A percentile compares a stretch with the other conserved stretches of the same genome.
Evolutionary conservation across 1,284 basidiomycete genomes (phyloP).

Genomic region (Marasmius tenuissimus): DNA sequence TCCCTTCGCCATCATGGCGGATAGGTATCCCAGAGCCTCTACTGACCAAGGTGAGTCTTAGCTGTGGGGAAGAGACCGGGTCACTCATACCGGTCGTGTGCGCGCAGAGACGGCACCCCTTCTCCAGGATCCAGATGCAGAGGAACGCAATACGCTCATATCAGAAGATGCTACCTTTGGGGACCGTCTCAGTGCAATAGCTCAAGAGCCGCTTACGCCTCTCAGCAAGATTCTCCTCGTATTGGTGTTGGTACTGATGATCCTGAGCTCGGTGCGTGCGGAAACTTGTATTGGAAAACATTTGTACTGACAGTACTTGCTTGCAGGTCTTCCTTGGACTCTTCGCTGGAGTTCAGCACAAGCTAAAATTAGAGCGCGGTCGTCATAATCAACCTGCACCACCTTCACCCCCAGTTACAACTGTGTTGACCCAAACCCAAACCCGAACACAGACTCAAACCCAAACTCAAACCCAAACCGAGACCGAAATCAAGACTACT

Average conservation of each 20-base stretch:
- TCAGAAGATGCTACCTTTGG: conserved; percentile 35
- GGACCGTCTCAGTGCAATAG: conserved; percentile 54
- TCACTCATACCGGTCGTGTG: conserved; percentile 1
- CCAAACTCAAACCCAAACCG: conserved; percentile 19
- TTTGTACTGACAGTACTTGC: neutral
- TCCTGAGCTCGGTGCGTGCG: conserved; percentile 65
- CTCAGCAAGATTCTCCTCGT: conserved; percentile 83
- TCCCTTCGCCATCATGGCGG: conserved; percentile 12
- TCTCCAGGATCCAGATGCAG: conserved; percentile 41
- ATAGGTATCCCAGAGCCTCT: conserved; percentile 21
- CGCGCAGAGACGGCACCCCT: conserved; percentile 55
- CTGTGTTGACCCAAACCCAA: conserved; percentile 13
- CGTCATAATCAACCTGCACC: conserved; percentile 31
- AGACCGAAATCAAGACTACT: conserved; percentile 11
- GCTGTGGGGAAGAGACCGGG: neutral
- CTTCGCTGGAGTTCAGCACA: conserved; percentile 85
- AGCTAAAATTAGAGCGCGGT: conserved; percentile 56
- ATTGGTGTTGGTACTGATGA: conserved; percentile 73
- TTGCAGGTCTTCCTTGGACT: conserved; percentile 81
- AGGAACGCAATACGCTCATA: conserved; percentile 22
- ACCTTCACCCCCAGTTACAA: conserved; percentile 17
- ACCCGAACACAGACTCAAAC: conserved; percentile 33
- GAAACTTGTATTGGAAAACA: neutral
- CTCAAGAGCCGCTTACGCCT: conserved; percentile 79
- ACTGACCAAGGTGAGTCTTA: conserved; percentile 42